Evolutionary conservation across 2,329 filamentous ascomycete species (phyloP), one percentile per base, ranked within the genome.

Genomic region (Stachybotrys echinatus): DNA sequence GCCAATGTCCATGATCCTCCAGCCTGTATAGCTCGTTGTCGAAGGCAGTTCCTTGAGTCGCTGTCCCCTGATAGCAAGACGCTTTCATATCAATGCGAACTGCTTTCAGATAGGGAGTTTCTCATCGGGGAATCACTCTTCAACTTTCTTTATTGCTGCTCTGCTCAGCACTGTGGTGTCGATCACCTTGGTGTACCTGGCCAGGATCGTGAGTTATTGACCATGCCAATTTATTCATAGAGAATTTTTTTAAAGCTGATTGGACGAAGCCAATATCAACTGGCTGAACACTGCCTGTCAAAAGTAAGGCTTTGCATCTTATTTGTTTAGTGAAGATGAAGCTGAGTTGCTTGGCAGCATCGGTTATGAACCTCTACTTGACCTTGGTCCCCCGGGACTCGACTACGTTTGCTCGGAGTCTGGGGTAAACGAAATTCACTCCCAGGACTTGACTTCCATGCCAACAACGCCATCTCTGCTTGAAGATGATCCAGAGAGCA

Each of bases 131-230:
- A 65, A 40, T 47, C 58, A 7, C 51, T 52, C n/a, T 66, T 80
- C 12, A 72, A 69, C 66, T 58, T 64, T 39, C 63, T 80, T 20
- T 81, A 81, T 58, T 76, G 75, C 61, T 80, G 78, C 60, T 75
- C 80, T 58, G 67, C 70, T 45, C 69, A 67, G 47, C 67, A 68
- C 45, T 81, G 77, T 57, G 77, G 77, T 23, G 74, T 80, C 42
- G 63, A 67, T 48, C 62, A 66, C 47, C 54, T 65, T 23, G 53
- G 52, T 12, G 51, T 54, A 23, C 47, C 50, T 45, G 64, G 61
- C n/a, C 68, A 74, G 60, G 75, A 78, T 58, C 77, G 78, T 69
- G 63, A 45, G 66, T 62, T 45, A 27, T 23, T 48, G 37, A 31
- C 21, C 50, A 12, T 44, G 12, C 8, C 42, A 21, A 12, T 8